Evolutionary conservation across 2,329 filamentous ascomycete species (phyloP), one percentile per base, ranked within the genome.

Genomic region (Clonostachys rosea): DNA sequence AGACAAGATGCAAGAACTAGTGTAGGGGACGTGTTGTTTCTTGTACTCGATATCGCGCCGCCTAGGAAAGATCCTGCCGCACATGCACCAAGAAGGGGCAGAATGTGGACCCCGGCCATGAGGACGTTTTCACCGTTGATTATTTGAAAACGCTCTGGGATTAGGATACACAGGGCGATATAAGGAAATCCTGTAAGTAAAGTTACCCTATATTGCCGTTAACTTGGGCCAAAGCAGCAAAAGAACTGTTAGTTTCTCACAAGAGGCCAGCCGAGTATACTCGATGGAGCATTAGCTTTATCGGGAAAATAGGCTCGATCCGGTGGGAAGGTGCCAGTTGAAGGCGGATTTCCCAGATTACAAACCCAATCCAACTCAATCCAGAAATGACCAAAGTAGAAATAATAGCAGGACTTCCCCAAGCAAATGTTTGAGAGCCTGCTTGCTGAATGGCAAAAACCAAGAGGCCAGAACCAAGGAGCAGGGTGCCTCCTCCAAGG

Each of bases 71-170:
- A 81, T 0, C 78, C 80, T 5, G 80, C 55, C 0, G 81, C 78
- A 35, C 76, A 80, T 3, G 76, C 64, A 3, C 74, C 76, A 1
- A 84, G 70, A 64, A 84, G 70, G 0, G 81, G 81, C 13, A 84
- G 64, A 6, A 84, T 67, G 41, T 81, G 75, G 5, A 83, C 58
- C 5, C 81, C 79, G 1, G 80, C 78, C 55, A 71, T 69, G 20
- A 83, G 66, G 0, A 76, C 69, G 34, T 63, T 70, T 43, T 81
- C 70, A 6, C 65, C 66, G 51, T 82, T 76, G 45, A 83, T 73
- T 36, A 84, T 75, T 50, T 84, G 80, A 44, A 83, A 79, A 7
- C 79, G 67, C 52, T 84, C 77, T 1, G 81, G 81, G 5, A 85
- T 70, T 34, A 75, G 71, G 47, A 83, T 74, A 12, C 79, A 73